Evolutionary conservation across 2,329 filamentous ascomycete genomes (phyloP), one percentile per base, ranked within the genome.

Genomic region (Pyrenophora tritici-repentis): DNA sequence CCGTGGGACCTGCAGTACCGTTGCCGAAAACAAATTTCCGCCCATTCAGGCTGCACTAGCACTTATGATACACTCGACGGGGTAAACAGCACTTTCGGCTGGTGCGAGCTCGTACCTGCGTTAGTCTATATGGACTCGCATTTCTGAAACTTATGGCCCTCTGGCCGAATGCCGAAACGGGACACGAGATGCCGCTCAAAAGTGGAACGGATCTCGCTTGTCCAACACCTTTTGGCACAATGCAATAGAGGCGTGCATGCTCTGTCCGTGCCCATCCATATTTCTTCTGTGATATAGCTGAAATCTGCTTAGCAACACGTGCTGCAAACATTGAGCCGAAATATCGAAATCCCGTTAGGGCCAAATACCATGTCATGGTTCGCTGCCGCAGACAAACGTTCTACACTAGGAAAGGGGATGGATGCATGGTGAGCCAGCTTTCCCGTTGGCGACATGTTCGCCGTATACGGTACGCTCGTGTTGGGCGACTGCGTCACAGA

Each of bases 31-130:
- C 65, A 63, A 65, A 55, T 48, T 37, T 49, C 50, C 46, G 54
- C 51, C 47, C 46, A 53, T 32, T 42, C 40, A 42, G 32, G 16
- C 18, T 46, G 34, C 26, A 36, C 31, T 36, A 16, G 43, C 46
- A 41, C 41, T 50, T 43, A 61, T 67, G 63, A 59, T 60, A 52
- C 56, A 56, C 57, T 50, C 39, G 50, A 22, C 70, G 70, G 69
- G 67, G 66, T 58, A 72, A 68, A 63, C 56, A 58, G 61, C 67
- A 36, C 44, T 66, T 72, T 67, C 53, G 70, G 65, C 60, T 51
- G 55, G 58, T 60, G 40, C 42, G 59, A 47, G 35, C 47, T 55
- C 59, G 71, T 72, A 73, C 71, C 71, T 73, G 70, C 71, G 61
- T 67, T 72, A 72, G 71, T 58, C 61, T 59, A 57, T 47, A 49